Evolutionary conservation across 2,329 filamentous ascomycete genomes (phyloP).

Genomic region (Exophiala sp.): DNA sequence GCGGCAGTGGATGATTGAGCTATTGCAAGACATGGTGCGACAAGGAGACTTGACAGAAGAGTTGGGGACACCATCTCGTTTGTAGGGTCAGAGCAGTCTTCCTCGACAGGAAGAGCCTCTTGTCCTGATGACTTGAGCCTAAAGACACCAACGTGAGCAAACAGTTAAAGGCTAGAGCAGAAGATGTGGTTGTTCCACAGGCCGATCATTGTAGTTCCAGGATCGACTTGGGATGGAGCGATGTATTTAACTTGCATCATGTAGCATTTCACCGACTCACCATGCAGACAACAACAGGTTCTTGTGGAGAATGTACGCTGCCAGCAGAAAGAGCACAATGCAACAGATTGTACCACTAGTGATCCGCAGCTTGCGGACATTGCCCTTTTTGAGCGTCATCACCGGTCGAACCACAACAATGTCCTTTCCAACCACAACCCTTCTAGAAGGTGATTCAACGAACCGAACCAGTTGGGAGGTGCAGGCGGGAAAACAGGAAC

Average conservation of each 20-base stretch:
- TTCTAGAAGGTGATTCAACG: background rate
- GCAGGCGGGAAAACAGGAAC: background rate
- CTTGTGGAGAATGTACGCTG: background rate
- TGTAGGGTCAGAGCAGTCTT: background rate
- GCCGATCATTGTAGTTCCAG: background rate
- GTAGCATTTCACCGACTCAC: background rate
- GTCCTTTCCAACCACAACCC: background rate
- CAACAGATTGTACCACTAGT: background rate
- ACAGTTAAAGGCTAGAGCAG: background rate
- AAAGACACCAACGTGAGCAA: background rate
- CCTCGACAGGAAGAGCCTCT: background rate
- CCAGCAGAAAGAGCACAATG: background rate
- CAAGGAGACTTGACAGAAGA: slow-evolving; percentile 11
- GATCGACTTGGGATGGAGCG: background rate
- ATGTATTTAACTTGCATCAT: background rate
- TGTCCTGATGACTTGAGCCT: slow-evolving; percentile 4
- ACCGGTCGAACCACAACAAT: background rate
- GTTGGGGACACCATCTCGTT: slow-evolving; percentile 15
- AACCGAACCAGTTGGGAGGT: background rate
- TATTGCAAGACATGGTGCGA: slow-evolving; percentile 12
- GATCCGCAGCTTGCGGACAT: background rate
- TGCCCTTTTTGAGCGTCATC: background rate
- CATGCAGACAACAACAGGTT: background rate
- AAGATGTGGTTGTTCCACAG: background rate
- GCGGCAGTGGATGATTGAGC: slow-evolving; percentile 17